These are phyloP conservation scores for Solanum virginianum DNA, from an alignment of 257 asterid genomes.

Conservation along the genomic window DNA sequence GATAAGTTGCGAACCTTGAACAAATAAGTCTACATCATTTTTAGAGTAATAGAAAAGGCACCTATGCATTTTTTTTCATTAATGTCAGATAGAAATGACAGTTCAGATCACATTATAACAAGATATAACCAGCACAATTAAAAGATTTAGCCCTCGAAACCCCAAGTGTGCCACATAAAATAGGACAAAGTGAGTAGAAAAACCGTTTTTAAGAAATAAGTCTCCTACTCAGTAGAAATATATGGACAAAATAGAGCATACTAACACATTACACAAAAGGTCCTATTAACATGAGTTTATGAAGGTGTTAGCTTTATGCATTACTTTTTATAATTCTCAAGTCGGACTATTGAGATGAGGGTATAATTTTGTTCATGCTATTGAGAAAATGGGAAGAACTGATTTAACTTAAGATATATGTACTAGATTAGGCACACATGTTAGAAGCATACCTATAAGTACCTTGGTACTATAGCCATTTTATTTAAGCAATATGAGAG, in stretches of 20 bases:
- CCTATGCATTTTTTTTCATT: not conserved
- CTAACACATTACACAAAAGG: not conserved
- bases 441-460: too few relatives aligned
- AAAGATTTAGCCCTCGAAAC: not conserved
- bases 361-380: too few relatives aligned
- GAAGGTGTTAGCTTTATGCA: not conserved
- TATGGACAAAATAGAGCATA: not conserved
- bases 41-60: not conserved
- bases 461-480: too few relatives aligned
- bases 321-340: not conserved
- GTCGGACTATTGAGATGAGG: not conserved
- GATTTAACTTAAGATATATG: too few relatives aligned
- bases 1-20: constrained; percentile 26
- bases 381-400: too few relatives aligned
- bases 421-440: too few relatives aligned
- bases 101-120: not conserved
- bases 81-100: not conserved
- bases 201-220: not conserved
- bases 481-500: not conserved
- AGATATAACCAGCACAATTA: not conserved
- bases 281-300: not conserved
- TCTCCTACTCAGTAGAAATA: not conserved
- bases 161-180: not conserved
- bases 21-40: not conserved
- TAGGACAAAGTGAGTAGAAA: not conserved